Base-by-base conservation (phyloP, 768 basidiomycete genomes). In the Cystofilobasidium ferigula region DNA sequence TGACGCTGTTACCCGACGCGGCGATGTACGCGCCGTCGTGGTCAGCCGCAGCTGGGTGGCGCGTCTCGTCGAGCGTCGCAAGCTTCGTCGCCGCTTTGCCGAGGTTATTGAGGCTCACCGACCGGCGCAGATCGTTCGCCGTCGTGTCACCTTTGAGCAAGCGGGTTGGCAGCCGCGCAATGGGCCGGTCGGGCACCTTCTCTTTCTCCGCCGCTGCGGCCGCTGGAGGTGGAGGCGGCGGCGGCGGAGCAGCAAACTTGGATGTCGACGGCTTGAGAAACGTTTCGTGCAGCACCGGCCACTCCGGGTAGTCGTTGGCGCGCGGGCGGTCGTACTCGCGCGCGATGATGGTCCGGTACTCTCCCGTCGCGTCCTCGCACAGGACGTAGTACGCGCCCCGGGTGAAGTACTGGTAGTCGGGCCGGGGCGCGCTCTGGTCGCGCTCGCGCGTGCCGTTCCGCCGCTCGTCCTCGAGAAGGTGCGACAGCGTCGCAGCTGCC, bases 1-100 rank as follows among this genome's bases (percentile, higher is more conserved):
- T 82, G 54, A 97, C 91, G 69, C 88, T 92, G 77, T 99, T 98
- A 8, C 93, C 93, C 10, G 93, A 97, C 2, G 94, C 94, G 42
- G 91, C 90, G 63, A 88, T 81, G 73, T 91, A 90, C 36, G 66
- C 62, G 14, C 62, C 56, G 54, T 64, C 65, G 40, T 56, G 18
- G 28, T 62, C 65, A 69, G 61, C 67, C 38, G 42, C 42, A 32
- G 63, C 56, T 34, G 54, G 24, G 5, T 30, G 48, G 34, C 56
- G 58, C 40, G 20, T 34, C 32, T 63, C 58, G 42, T 64, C 68
- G 51, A 54, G 26, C 7, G 58, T 62, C 30, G 61, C 59, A 26
- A 61, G 62, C 43, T 54, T 58, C 0, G 70, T 71, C 12, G 72
- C 72, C 22, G n/a, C n/a, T n/a, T 65, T 70, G 34, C 71, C 69